Percentiles rank a stretch among this genome's conserved stretches.
Evolutionary conservation across 176 grass and related monocot species (phyloP).

Genomic region (Rhynchospora breviuscula): DNA sequence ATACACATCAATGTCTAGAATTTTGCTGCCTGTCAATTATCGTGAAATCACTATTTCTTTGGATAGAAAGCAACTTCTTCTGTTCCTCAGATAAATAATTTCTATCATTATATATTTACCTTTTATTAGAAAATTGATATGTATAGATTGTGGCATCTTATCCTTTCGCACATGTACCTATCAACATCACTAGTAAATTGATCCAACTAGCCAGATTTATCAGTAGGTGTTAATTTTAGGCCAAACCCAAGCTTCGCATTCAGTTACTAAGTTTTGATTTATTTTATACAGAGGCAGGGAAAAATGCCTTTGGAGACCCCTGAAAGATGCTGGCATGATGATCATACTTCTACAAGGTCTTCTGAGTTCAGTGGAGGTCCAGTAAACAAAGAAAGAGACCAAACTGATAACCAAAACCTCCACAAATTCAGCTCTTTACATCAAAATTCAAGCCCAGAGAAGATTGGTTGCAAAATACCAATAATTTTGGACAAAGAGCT

Average conservation of each 20-base stretch:
- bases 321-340: constrained; percentile 22
- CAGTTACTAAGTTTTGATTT: neutral
- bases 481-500: constrained; percentile 29
- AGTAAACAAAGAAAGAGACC: constrained; percentile 17
- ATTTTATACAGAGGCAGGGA: constrained; percentile 19
- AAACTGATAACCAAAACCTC: neutral
- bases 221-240: neutral
- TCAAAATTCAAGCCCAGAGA: constrained; percentile 18
- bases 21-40: constrained; percentile 1
- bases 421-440: constrained; percentile 20
- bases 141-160: neutral
- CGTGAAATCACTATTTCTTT: constrained; percentile 8
- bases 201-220: neutral
- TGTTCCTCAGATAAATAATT: neutral
- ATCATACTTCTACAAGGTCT: neutral
- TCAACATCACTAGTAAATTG: neutral
- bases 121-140: constrained; percentile 13
- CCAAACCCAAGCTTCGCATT: neutral
- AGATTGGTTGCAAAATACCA: constrained; percentile 24
- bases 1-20: neutral
- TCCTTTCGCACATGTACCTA: neutral
- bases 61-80: neutral
- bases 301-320: constrained; percentile 29
- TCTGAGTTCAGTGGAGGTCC: constrained; percentile 40
- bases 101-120: neutral